Conservation (phyloP, 2,329 filamentous ascomycete species). For the Phoma sp. region DNA sequence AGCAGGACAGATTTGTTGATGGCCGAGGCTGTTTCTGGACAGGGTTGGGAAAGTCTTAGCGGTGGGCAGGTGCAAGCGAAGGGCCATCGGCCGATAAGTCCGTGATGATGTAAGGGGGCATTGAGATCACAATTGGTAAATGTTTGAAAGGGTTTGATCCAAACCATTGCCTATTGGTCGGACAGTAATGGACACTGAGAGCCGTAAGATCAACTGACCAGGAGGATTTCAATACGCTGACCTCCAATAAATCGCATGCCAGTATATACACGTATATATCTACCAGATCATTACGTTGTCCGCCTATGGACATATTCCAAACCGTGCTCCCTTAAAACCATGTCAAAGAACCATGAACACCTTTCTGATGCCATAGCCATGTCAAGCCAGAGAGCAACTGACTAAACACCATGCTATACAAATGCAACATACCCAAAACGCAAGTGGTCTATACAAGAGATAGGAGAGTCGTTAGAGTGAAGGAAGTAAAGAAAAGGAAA, state of each 20-base stretch:
- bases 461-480: slow-evolving; percentile 8
- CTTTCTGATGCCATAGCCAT: slow-evolving; percentile 3
- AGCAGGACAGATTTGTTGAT: slow-evolving; percentile 16
- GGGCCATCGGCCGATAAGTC: not conserved
- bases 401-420: slow-evolving; percentile 28
- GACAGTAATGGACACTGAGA: too few species aligned
- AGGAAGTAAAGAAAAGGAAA: not conserved
- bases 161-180: too few species aligned
- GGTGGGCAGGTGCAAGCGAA: not conserved
- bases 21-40: slow-evolving; percentile 10
- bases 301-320: not conserved
- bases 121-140: not conserved
- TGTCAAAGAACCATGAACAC: not conserved
- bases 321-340: not conserved
- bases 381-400: not conserved
- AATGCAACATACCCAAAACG: slow-evolving; percentile 19
- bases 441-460: not conserved
- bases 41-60: slow-evolving; percentile 1
- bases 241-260: not conserved
- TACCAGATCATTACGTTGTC: slow-evolving; percentile 2
- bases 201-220: too few species aligned
- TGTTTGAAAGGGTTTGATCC: not conserved
- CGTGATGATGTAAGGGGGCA: not conserved
- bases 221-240: too few species aligned
- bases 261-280: slow-evolving; percentile 15